Conservation (phyloP, 2,329 filamentous ascomycete genomes). For the Eutypa lata region DNA sequence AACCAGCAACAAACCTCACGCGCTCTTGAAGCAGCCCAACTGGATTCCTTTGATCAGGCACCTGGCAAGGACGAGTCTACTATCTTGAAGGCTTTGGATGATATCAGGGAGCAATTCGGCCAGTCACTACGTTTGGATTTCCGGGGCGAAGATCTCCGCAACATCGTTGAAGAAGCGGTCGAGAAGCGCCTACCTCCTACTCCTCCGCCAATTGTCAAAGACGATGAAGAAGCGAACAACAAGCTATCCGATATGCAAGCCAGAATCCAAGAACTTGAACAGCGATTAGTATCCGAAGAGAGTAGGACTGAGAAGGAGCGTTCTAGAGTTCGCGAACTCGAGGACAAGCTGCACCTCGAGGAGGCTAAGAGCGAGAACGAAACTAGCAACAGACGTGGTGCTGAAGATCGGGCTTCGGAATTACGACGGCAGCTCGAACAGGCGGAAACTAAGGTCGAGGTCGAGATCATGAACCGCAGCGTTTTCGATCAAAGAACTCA, state of each 20-base stretch:
- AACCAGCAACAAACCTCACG: slow-evolving; percentile 49
- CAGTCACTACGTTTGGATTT: slow-evolving; percentile 41
- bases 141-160: slow-evolving; percentile 53
- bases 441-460: slow-evolving; percentile 57
- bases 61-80: slow-evolving; percentile 40
- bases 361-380: slow-evolving; percentile 49
- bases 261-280: slow-evolving; percentile 43
- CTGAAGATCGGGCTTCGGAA: slow-evolving; percentile 53
- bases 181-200: slow-evolving; percentile 53
- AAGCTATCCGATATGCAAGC: slow-evolving; percentile 57
- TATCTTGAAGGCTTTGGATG: slow-evolving; percentile 65
- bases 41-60: slow-evolving; percentile 20
- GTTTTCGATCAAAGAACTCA: slow-evolving; percentile 59
- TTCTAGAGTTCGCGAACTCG: slow-evolving; percentile 55
- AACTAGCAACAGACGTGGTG: slow-evolving; percentile 43
- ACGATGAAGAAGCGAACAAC: slow-evolving; percentile 50
- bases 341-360: slow-evolving; percentile 51
- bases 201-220: slow-evolving; percentile 39
- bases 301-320: slow-evolving; percentile 20
- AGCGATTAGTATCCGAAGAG: slow-evolving; percentile 25
- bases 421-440: slow-evolving; percentile 52
- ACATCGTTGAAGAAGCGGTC: slow-evolving; percentile 62
- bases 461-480: slow-evolving; percentile 60
- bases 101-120: slow-evolving; percentile 55
- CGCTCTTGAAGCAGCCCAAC: slow-evolving; percentile 26